Percentiles rank a stretch among this genome's conserved stretches.
Evolutionary conservation across 768 basidiomycete species (phyloP).

Genomic region (Leccinum rimulosum): DNA sequence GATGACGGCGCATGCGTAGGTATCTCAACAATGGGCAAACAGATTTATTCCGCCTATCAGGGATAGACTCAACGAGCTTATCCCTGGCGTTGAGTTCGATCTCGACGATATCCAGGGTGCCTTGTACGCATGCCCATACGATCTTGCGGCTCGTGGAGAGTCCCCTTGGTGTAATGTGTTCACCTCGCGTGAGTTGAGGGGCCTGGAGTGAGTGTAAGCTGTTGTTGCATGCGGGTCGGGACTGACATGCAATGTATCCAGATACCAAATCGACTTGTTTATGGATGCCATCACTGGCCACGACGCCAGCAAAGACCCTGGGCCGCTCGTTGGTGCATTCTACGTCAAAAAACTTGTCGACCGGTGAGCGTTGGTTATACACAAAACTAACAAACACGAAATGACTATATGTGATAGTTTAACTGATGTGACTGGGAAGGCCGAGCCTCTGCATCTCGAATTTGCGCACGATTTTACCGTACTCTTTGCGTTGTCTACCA

Average conservation of each 20-base stretch:
- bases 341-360: slow-evolving; percentile 39
- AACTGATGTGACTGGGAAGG: slow-evolving; percentile 30
- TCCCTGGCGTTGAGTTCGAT: slow-evolving; percentile 34
- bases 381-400: background rate
- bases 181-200: slow-evolving; percentile 29
- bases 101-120: slow-evolving; percentile 35
- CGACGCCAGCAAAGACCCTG: slow-evolving; percentile 26
- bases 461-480: slow-evolving; percentile 42
- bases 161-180: slow-evolving; percentile 45
- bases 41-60: slow-evolving; percentile 38
- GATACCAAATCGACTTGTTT: too few relatives aligned
- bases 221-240: background rate
- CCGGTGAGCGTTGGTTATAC: slow-evolving; percentile 21
- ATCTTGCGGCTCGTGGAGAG: slow-evolving; percentile 33
- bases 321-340: slow-evolving; percentile 36
- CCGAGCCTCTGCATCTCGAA: slow-evolving; percentile 36
- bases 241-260: background rate
- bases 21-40: slow-evolving; percentile 27
- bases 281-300: slow-evolving; percentile 32
- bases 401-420: slow-evolving; percentile 20
- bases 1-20: background rate
- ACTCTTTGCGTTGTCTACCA: slow-evolving; percentile 36
- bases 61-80: slow-evolving; percentile 32
- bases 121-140: slow-evolving; percentile 42
- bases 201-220: slow-evolving; percentile 34